Conservation (phyloP, 352 stramenopile genomes). For the Pythium phragmiticola region DNA sequence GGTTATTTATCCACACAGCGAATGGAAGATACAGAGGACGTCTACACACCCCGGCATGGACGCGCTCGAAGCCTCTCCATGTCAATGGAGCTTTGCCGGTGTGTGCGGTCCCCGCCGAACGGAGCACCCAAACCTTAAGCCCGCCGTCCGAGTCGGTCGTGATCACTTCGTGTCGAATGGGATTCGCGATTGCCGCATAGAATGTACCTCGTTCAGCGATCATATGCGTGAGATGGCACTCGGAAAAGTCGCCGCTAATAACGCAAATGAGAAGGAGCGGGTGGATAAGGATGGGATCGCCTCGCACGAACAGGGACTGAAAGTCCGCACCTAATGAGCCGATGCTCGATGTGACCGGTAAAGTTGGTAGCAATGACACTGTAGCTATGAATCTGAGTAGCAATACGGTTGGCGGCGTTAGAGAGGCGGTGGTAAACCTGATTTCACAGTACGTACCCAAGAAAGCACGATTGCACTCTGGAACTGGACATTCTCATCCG, state of each 20-base stretch:
- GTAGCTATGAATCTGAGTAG: constrained; percentile 40
- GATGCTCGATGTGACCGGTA: constrained; percentile 38
- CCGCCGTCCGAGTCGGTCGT: constrained; percentile 51
- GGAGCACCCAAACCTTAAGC: constrained; percentile 53
- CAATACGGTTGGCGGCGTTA: neutral
- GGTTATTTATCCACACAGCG: too few species aligned
- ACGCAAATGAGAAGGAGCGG: neutral
- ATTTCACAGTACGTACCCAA: constrained; percentile 31
- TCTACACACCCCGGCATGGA: constrained; percentile 39
- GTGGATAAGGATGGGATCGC: neutral
- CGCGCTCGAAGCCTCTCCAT: constrained; percentile 47
- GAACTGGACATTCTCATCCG: constrained; percentile 45
- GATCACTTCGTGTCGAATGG: constrained; percentile 40
- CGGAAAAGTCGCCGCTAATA: constrained; percentile 39
- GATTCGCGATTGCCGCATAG: constrained; percentile 40
- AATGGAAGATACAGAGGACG: neutral
- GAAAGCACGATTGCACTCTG: constrained; percentile 39
- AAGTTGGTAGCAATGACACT: constrained; percentile 31
- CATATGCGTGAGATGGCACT: constrained; percentile 35
- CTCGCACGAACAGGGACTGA: neutral
- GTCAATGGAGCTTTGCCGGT: neutral
- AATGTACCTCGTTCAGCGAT: constrained; percentile 33
- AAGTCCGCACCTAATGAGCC: constrained; percentile 39
- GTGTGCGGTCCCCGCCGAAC: constrained; percentile 17
- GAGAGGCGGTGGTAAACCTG: neutral